These are phyloP conservation scores for Schwanniomyces etchellsii DNA, from an alignment of 1,139 yeast species.

Conservation along the genomic window DNA sequence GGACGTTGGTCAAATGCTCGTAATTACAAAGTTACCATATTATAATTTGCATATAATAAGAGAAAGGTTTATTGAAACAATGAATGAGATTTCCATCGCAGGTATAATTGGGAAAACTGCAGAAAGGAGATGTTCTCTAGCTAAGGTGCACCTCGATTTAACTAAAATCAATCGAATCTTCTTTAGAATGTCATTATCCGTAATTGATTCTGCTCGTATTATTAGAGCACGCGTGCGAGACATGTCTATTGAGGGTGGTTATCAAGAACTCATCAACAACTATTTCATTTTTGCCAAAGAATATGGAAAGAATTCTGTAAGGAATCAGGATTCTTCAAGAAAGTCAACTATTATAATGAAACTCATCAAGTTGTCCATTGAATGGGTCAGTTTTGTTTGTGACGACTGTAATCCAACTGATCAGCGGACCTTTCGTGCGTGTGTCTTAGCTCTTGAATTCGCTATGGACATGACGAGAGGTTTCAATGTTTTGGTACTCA, in stretches of 20 bases:
- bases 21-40: conserved; percentile 50
- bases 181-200: conserved; percentile 63
- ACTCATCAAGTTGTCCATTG: conserved; percentile 71
- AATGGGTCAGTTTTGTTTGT: conserved; percentile 89
- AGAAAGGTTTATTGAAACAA: conserved; percentile 45
- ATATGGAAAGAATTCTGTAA: conserved; percentile 68
- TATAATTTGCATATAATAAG: conserved; percentile 30
- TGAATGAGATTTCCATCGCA: conserved; percentile 46
- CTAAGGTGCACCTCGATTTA: conserved; percentile 71
- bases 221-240: conserved; percentile 42
- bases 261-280: conserved; percentile 74
- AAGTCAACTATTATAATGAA: conserved; percentile 68
- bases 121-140: conserved; percentile 68
- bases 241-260: conserved; percentile 44
- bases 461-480: conserved; percentile 95
- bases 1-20: conserved; percentile 63
- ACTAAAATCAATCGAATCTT: conserved; percentile 61
- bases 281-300: conserved; percentile 80
- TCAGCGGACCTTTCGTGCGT: conserved; percentile 88
- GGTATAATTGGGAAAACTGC: conserved; percentile 27
- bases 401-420: conserved; percentile 96
- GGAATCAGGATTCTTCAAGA: conserved; percentile 57
- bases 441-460: conserved; percentile 91
- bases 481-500: conserved; percentile 75
- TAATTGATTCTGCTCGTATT: conserved; percentile 57